These are phyloP conservation scores for Silene coronaria DNA, from an alignment of 179 eudicot species.

Conservation along the genomic window DNA sequence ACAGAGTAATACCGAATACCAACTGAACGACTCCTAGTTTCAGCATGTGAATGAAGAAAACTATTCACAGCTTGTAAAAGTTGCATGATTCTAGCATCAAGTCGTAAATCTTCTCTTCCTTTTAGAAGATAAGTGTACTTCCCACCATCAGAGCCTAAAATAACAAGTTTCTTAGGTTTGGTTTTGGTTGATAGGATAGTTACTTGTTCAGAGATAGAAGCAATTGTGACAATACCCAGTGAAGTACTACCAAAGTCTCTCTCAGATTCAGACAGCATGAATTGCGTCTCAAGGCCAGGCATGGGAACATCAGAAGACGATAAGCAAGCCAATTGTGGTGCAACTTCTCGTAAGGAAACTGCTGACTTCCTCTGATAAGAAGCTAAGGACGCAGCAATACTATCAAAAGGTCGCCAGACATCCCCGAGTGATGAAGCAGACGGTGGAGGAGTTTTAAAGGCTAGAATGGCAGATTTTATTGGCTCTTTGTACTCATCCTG, in stretches of 20 bases:
- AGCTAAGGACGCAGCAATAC: slow-evolving; percentile 75
- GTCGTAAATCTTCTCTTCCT: slow-evolving; percentile 99
- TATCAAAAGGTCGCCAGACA: slow-evolving; percentile 95
- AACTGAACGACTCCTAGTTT: slow-evolving; percentile 49
- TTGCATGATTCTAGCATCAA: slow-evolving; percentile 99
- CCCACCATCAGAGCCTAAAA: slow-evolving; percentile 92
- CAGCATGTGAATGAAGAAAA: slow-evolving; percentile 64
- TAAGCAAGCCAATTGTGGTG: slow-evolving; percentile 75
- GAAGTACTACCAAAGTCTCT: slow-evolving; percentile 34
- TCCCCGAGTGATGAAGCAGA: slow-evolving; percentile 78
- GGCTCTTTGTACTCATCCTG: slow-evolving; percentile 69
- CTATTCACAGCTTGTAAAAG: slow-evolving; percentile 80
- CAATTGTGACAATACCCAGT: slow-evolving; percentile 74
- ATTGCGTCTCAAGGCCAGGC: slow-evolving; percentile 98
- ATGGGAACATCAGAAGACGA: slow-evolving; percentile 96
- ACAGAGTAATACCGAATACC: slow-evolving; percentile 90
- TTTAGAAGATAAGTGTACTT: slow-evolving; percentile 90
- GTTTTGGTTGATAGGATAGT: slow-evolving; percentile 89
- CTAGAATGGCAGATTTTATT: slow-evolving; percentile 62
- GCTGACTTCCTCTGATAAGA: slow-evolving; percentile 90
- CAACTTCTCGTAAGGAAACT: slow-evolving; percentile 75
- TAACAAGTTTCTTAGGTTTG: slow-evolving; percentile 88
- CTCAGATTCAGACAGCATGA: slow-evolving; percentile 54
- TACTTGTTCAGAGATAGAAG: slow-evolving; percentile 79
- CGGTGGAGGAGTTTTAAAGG: slow-evolving; percentile 74